Percentiles rank a stretch among this genome's conserved stretches.
Evolutionary conservation across 352 stramenopile species (phyloP).

Genomic region (Phytophthora meadii): DNA sequence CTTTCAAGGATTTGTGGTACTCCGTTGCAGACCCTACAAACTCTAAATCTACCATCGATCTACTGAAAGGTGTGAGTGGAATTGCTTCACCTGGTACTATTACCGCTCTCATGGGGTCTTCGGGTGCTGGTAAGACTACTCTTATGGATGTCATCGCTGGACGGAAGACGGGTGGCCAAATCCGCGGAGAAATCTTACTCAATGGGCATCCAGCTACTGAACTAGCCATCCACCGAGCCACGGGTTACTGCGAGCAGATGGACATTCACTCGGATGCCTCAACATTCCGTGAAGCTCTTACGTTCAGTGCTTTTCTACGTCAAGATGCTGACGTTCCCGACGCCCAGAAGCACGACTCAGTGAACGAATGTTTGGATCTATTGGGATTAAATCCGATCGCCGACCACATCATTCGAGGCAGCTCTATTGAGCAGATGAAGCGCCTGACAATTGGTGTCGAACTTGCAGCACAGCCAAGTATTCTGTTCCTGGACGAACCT

Average conservation of each 20-base stretch:
- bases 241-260: slow-evolving; percentile 76
- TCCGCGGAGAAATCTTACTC: slow-evolving; percentile 78
- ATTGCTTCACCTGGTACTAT: slow-evolving; percentile 46
- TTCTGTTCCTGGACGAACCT: slow-evolving; percentile 79
- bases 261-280: slow-evolving; percentile 84
- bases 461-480: slow-evolving; percentile 76
- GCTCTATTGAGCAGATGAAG: slow-evolving; percentile 50
- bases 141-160: slow-evolving; percentile 93
- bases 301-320: slow-evolving; percentile 86
- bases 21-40: slow-evolving; percentile 30
- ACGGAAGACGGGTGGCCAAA: slow-evolving; percentile 81
- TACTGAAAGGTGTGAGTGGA: slow-evolving; percentile 54
- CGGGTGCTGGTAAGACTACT: slow-evolving; percentile 89
- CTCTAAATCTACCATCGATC: slow-evolving; percentile 29
- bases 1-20: slow-evolving; percentile 51
- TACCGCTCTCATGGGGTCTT: slow-evolving; percentile 58
- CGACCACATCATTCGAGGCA: slow-evolving; percentile 41
- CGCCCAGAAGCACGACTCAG: slow-evolving; percentile 22
- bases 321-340: slow-evolving; percentile 31
- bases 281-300: slow-evolving; percentile 89
- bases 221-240: slow-evolving; percentile 33
- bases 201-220: slow-evolving; percentile 71
- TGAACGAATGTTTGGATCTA: slow-evolving; percentile 33
- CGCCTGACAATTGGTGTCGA: slow-evolving; percentile 49
- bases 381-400: slow-evolving; percentile 32